phyloP scores from a whole-genome alignment of 192 early-diverging fungal species.

The Backusella westeae region DNA sequence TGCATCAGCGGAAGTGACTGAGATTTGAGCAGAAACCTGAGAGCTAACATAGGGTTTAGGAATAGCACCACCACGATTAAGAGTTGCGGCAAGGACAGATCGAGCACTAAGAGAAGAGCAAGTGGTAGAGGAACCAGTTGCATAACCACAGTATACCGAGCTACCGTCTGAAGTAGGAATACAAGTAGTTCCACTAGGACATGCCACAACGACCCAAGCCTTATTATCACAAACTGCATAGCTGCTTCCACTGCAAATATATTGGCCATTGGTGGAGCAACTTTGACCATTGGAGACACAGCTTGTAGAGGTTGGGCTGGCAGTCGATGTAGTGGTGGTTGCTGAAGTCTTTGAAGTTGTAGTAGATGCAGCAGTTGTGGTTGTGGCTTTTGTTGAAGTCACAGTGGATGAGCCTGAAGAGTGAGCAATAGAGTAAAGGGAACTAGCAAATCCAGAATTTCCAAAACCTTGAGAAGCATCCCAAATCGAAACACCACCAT shows the following conservation, averaged over 20 bases:
- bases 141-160: slow-evolving; percentile 37
- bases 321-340: neutral
- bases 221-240: slow-evolving; percentile 47
- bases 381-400: neutral
- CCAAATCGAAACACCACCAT: slow-evolving; percentile 77
- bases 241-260: slow-evolving; percentile 41
- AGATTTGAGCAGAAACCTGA: slow-evolving; percentile 19
- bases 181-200: slow-evolving; percentile 46
- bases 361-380: neutral
- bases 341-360: neutral
- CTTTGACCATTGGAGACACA: slow-evolving; percentile 33
- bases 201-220: slow-evolving; percentile 40
- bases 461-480: slow-evolving; percentile 64
- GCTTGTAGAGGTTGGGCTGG: neutral
- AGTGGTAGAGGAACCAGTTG: neutral
- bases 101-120: neutral
- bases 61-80: neutral
- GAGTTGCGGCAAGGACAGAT: neutral
- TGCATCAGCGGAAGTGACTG: neutral
- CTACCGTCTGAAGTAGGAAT: slow-evolving; percentile 39
- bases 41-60: slow-evolving; percentile 14
- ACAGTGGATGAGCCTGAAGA: neutral
- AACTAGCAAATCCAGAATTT: slow-evolving; percentile 39
- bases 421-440: slow-evolving; percentile 18
- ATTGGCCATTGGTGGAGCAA: slow-evolving; percentile 38